A percentile compares a stretch with the other conserved stretches of the same genome.
phyloP scores from a whole-genome alignment of 140 eudicot genomes.

The Oenanthe javanica region DNA sequence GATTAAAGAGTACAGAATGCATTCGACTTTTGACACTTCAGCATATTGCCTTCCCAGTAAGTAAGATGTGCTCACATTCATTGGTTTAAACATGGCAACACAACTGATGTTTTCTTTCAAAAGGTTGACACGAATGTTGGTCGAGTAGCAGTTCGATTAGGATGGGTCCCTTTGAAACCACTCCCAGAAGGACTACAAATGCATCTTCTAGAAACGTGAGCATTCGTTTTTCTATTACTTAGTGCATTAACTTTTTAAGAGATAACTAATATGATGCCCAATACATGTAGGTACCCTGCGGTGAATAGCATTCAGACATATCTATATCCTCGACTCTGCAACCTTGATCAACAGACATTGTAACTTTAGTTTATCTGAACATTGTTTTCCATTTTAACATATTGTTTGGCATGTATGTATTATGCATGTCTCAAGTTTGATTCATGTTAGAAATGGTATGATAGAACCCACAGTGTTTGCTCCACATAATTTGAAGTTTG shows the following conservation, averaged over 20 bases:
- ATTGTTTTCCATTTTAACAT: not conserved
- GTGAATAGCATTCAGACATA: conserved; percentile 2
- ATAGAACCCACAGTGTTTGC: not conserved
- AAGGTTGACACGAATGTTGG: conserved; percentile 49
- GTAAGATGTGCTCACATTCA: not conserved
- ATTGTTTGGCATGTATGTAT: not conserved
- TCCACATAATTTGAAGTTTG: not conserved
- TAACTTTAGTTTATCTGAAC: not conserved
- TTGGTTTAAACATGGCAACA: not conserved
- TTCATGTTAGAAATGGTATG: not conserved
- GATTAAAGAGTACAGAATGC: conserved; percentile 43
- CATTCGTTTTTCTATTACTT: not conserved
- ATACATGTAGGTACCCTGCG: conserved; percentile 33
- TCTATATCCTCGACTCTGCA: conserved; percentile 1
- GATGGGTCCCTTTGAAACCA: conserved; percentile 53
- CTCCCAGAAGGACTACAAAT: conserved; percentile 37
- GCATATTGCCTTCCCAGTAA: conserved; percentile 47
- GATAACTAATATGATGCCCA: conserved; percentile 10
- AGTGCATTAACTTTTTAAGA: not conserved
- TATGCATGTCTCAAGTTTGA: not conserved
- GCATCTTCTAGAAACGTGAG: conserved; percentile 35
- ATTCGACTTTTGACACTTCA: conserved; percentile 37
- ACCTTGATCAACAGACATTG: not conserved
- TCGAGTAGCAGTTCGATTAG: conserved; percentile 42
- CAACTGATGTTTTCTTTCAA: not conserved